Evolutionary conservation across 2,329 filamentous ascomycete genomes (phyloP).

Genomic region (Zelopaecilomyces penicillatus): DNA sequence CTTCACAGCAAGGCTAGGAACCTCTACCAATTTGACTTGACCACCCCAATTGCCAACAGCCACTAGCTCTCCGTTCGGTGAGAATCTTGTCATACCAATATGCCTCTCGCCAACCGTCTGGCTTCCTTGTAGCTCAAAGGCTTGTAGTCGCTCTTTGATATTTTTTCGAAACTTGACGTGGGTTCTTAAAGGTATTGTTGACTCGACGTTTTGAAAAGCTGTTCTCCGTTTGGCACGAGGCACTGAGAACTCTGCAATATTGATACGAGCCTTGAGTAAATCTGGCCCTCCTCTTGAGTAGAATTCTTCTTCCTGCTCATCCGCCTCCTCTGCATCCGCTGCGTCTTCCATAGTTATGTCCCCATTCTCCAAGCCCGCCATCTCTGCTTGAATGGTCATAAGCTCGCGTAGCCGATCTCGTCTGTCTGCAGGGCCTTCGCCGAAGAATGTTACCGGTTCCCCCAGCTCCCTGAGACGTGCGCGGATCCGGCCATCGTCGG

Average conservation of each 20-base stretch:
- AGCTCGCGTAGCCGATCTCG: slow-evolving; percentile 80
- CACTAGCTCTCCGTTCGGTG: slow-evolving; percentile 73
- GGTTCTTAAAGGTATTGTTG: slow-evolving; percentile 73
- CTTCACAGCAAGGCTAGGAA: slow-evolving; percentile 74
- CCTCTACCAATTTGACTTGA: slow-evolving; percentile 74
- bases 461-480: slow-evolving; percentile 72
- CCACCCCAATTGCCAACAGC: slow-evolving; percentile 93
- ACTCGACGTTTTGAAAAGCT: slow-evolving; percentile 69
- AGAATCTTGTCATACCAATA: slow-evolving; percentile 84
- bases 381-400: slow-evolving; percentile 64
- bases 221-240: slow-evolving; percentile 72
- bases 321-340: slow-evolving; percentile 51
- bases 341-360: slow-evolving; percentile 56
- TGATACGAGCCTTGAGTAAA: slow-evolving; percentile 65
- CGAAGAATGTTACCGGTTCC: slow-evolving; percentile 92
- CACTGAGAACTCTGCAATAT: slow-evolving; percentile 76
- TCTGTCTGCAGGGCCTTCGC: slow-evolving; percentile 77
- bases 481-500: slow-evolving; percentile 82
- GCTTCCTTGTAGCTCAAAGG: slow-evolving; percentile 85
- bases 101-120: slow-evolving; percentile 88
- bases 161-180: slow-evolving; percentile 89
- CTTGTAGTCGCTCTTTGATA: slow-evolving; percentile 72
- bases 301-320: slow-evolving; percentile 83
- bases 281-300: slow-evolving; percentile 76
- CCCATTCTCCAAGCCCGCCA: slow-evolving; percentile 44